Conservation (phyloP, 805 yeast genomes). For the Lipomyces yamadae region DNA sequence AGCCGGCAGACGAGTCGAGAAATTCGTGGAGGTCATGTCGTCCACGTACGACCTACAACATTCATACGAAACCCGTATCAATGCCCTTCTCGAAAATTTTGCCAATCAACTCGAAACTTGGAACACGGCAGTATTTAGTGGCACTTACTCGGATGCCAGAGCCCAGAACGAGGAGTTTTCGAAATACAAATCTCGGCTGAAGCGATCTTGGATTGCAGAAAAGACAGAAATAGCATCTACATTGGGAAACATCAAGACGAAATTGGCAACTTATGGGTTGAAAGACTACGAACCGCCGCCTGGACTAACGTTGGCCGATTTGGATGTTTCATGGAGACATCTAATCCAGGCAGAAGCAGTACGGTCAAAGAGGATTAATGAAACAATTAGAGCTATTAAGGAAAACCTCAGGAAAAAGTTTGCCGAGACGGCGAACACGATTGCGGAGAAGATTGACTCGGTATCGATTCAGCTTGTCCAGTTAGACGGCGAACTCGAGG, state of each 20-base stretch:
- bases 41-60: slow-evolving; percentile 44
- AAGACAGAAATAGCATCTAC: slow-evolving; percentile 47
- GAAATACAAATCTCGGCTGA: slow-evolving; percentile 43
- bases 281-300: slow-evolving; percentile 47
- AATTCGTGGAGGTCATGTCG: slow-evolving; percentile 46
- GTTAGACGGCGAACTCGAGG: slow-evolving; percentile 47
- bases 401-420: slow-evolving; percentile 44
- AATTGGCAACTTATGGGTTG: slow-evolving; percentile 47
- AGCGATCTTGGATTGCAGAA: slow-evolving; percentile 49
- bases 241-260: slow-evolving; percentile 48
- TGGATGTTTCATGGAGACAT: slow-evolving; percentile 46
- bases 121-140: slow-evolving; percentile 40
- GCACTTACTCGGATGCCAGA: slow-evolving; percentile 42
- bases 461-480: slow-evolving; percentile 39
- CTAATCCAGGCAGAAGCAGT: slow-evolving; percentile 45
- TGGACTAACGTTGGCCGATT: slow-evolving; percentile 41
- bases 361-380: slow-evolving; percentile 45
- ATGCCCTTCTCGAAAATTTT: slow-evolving; percentile 41
- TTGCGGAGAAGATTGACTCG: slow-evolving; percentile 41
- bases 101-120: slow-evolving; percentile 40
- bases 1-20: slow-evolving; percentile 48
- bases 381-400: slow-evolving; percentile 45
- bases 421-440: slow-evolving; percentile 46
- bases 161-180: slow-evolving; percentile 41
- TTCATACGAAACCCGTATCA: slow-evolving; percentile 46